Conservation (phyloP, 257 asterid genomes). For the Mitragyna speciosa region DNA sequence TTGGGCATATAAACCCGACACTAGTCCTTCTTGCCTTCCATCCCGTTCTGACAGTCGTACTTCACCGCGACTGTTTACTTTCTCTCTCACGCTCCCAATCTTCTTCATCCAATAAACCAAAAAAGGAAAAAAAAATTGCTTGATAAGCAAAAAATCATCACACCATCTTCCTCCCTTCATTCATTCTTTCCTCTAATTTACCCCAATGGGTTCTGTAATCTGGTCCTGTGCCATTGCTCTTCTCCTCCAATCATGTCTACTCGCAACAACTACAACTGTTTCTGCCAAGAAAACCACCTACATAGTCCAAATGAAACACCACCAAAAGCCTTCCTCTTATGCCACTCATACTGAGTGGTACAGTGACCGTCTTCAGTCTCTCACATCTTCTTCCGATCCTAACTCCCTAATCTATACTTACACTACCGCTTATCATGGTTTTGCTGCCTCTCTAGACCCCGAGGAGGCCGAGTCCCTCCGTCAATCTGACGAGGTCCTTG, state of each 20-base stretch:
- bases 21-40: conserved; percentile 19
- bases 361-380: conserved; percentile 4
- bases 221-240: conserved; percentile 17
- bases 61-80: conserved; percentile 20
- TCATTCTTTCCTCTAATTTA: too few species aligned
- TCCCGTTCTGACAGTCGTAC: conserved; percentile 31
- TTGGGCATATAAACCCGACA: conserved; percentile 33
- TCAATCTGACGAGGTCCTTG: conserved; percentile 35
- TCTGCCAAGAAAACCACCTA: conserved; percentile 32
- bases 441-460: conserved; percentile 35
- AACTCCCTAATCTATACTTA: conserved; percentile 39
- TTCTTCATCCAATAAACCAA: neutral
- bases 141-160: too few species aligned
- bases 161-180: neutral
- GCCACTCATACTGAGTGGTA: conserved; percentile 43
- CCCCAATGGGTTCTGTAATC: conserved; percentile 25
- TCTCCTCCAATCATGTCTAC: conserved; percentile 25
- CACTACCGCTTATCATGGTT: conserved; percentile 41
- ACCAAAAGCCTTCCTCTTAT: conserved; percentile 31
- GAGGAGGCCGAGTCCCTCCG: conserved; percentile 44
- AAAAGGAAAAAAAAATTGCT: too few species aligned
- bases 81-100: neutral
- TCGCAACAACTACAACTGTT: neutral
- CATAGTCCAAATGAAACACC: conserved; percentile 45
- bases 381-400: conserved; percentile 15